Evolutionary conservation across 1,284 basidiomycete species (phyloP).

Genomic region (Ceratobasidium sp.): DNA sequence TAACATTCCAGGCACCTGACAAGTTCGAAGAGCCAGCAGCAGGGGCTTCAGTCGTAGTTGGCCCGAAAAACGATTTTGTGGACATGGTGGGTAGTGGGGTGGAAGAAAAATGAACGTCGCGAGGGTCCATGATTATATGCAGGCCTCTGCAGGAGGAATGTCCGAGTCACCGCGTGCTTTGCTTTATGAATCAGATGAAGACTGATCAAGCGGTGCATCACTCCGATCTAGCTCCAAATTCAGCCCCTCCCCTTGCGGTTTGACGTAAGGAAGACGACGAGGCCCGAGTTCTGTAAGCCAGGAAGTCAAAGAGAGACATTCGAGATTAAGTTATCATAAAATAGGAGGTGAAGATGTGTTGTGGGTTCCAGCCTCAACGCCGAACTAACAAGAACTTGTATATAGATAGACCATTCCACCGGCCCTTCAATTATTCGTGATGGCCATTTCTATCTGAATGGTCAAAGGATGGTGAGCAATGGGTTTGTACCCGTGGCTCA

Average conservation of each 20-base stretch:
- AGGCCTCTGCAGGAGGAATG: background rate
- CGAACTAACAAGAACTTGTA: no score
- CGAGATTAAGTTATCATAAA: no score
- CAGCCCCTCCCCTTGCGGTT: background rate
- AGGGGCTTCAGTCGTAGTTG: constrained; percentile 18
- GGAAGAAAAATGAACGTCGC: background rate
- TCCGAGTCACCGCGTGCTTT: constrained; percentile 27
- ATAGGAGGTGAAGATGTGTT: no score
- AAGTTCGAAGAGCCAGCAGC: background rate
- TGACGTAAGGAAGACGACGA: constrained; percentile 14
- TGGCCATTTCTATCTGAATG: no score
- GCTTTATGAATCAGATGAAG: constrained; percentile 9
- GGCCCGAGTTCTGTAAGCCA: no score
- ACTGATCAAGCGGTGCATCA: constrained; percentile 37
- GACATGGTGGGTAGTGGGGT: constrained; percentile 11
- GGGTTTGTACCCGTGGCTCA: no score
- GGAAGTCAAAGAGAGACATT: no score
- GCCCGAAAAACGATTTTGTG: constrained; percentile 20
- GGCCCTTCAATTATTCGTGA: no score
- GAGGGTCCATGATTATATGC: background rate
- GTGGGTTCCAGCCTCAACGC: no score
- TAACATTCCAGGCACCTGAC: constrained; percentile 16
- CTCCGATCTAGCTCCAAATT: background rate
- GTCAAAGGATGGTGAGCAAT: no score
- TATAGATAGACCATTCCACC: no score